A percentile compares a stretch with the other conserved stretches of the same genome.
Conservation (phyloP, 2,329 filamentous ascomycete species). For the Diaporthe sp. region DNA sequence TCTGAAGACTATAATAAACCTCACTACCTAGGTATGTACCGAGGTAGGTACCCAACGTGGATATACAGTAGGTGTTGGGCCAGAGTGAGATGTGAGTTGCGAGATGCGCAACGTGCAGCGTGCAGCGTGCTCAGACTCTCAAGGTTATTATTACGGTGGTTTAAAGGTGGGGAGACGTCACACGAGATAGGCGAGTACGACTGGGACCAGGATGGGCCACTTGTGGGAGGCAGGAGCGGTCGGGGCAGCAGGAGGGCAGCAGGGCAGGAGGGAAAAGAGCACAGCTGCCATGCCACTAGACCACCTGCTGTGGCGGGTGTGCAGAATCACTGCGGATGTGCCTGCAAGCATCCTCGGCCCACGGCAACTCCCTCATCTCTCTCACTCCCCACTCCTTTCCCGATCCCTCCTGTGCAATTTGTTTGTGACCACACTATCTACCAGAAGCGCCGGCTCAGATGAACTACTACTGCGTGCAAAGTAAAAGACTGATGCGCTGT, state of each 20-base stretch:
- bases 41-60: neutral
- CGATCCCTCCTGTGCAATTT: too few relatives aligned
- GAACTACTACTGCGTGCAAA: neutral
- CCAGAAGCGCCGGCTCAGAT: neutral
- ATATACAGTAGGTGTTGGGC: neutral
- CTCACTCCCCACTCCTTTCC: neutral
- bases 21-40: neutral
- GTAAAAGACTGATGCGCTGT: neutral
- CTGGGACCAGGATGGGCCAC: neutral
- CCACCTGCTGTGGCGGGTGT: neutral
- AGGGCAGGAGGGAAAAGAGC: neutral
- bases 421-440: neutral
- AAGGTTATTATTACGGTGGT: neutral
- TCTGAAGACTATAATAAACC: neutral
- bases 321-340: neutral
- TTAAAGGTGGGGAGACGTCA: slow-evolving; percentile 32
- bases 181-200: slow-evolving; percentile 35
- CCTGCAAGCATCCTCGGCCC: slow-evolving; percentile 1
- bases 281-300: neutral
- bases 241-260: too few relatives aligned
- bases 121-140: neutral
- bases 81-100: neutral
- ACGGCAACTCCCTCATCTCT: neutral
- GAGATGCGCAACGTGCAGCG: slow-evolving; percentile 15
- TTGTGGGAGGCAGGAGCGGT: neutral